These are phyloP conservation scores for Vitellaria paradoxa DNA, from an alignment of 179 eudicot genomes.

Conservation along the genomic window DNA sequence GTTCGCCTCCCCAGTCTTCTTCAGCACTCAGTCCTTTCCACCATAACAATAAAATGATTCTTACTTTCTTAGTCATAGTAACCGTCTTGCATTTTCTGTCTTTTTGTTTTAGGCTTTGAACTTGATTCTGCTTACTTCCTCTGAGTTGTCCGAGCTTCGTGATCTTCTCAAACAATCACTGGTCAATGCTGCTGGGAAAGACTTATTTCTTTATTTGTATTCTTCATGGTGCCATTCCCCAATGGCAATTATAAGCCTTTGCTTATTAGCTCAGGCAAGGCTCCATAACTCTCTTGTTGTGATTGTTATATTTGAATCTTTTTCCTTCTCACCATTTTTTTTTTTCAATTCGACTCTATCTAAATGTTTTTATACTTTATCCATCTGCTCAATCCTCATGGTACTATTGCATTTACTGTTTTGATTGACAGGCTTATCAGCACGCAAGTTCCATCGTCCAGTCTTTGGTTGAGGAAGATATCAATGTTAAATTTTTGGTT, in stretches of 20 bases:
- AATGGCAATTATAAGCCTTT: conserved; percentile 90
- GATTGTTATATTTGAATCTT: background rate
- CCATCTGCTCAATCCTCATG: background rate
- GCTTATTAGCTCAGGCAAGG: conserved; percentile 94
- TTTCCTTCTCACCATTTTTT: too few relatives aligned
- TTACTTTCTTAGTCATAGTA: background rate
- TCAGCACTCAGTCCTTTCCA: background rate
- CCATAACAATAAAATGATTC: conserved; percentile 4
- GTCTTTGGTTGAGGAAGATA: conserved; percentile 90
- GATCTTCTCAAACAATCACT: conserved; percentile 74
- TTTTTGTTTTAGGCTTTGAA: conserved; percentile 74
- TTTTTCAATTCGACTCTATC: background rate
- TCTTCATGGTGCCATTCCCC: conserved; percentile 98
- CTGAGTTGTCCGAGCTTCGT: conserved; percentile 88
- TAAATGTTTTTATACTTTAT: background rate
- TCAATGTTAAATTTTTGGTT: conserved; percentile 80
- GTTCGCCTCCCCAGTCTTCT: too few relatives aligned
- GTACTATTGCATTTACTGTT: background rate
- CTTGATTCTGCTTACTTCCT: conserved; percentile 87
- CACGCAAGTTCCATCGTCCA: conserved; percentile 96
- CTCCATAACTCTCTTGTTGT: conserved; percentile 6
- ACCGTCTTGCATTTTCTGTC: background rate
- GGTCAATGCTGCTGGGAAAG: conserved; percentile 65
- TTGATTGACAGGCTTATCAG: conserved; percentile 68
- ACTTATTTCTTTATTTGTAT: conserved; percentile 81